phyloP scores from a whole-genome alignment of 257 asterid species.

The Salvia miltiorrhiza region DNA sequence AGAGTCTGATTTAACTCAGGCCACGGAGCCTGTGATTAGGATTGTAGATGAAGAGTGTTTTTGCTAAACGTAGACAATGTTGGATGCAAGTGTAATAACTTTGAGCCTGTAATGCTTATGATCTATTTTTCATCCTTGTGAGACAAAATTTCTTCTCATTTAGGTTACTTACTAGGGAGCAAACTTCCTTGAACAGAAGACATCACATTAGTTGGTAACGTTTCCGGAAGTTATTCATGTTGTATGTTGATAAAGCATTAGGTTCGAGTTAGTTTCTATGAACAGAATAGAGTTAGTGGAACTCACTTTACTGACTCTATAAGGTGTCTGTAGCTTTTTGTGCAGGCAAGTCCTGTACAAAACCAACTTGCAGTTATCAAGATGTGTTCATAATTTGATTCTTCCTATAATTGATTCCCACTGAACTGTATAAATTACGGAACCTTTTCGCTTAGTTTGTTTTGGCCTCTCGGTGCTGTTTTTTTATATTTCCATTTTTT shows the following conservation, averaged over 20 bases:
- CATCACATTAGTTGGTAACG: too few relatives aligned
- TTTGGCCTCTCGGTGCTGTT: not conserved
- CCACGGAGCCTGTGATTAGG: not conserved
- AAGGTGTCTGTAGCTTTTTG: not conserved
- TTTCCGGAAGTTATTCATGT: not conserved
- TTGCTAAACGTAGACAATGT: not conserved
- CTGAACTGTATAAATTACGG: not conserved
- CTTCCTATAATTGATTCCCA: not conserved
- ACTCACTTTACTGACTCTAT: not conserved
- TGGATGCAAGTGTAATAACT: not conserved
- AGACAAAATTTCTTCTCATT: not conserved
- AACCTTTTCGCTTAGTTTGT: not conserved
- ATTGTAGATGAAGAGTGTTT: not conserved
- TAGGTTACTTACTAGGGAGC: not conserved
- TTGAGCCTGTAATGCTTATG: not conserved
- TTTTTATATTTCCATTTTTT: not conserved
- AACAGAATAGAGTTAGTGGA: not conserved
- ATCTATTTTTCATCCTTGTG: not conserved
- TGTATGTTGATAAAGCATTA: not conserved
- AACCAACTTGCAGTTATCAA: not conserved
- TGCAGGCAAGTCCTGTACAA: not conserved
- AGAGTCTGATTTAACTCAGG: not conserved
- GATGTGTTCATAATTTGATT: not conserved
- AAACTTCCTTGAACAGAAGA: not conserved
- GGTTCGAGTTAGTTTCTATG: not conserved